A percentile compares a stretch with the other conserved stretches of the same genome.
These are phyloP conservation scores for Logfia minima DNA, from an alignment of 129 eudicot species.

Conservation along the genomic window DNA sequence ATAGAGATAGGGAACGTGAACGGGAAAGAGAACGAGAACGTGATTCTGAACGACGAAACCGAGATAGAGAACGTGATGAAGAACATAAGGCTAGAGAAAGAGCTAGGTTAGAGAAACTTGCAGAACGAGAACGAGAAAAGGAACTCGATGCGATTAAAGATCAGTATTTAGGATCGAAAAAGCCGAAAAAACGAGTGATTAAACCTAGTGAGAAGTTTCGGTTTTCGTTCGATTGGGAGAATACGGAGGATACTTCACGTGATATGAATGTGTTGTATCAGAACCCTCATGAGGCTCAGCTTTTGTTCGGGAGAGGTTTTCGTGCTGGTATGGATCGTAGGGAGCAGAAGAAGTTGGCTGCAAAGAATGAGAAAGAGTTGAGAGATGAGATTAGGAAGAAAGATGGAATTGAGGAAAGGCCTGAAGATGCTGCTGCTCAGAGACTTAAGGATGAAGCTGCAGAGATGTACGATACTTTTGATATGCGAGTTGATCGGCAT, in stretches of 20 bases:
- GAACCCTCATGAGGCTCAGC: constrained; percentile 58
- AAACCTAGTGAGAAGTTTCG: constrained; percentile 68
- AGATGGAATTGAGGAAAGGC: constrained; percentile 54
- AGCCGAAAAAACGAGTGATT: constrained; percentile 58
- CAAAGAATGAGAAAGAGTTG: constrained; percentile 54
- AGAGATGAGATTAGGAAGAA: constrained; percentile 58
- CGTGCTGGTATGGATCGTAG: constrained; percentile 62
- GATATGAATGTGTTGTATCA: constrained; percentile 58
- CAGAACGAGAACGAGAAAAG: constrained; percentile 53
- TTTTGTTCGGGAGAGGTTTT: constrained; percentile 60
- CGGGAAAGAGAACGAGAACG: constrained; percentile 45
- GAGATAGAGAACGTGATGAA: constrained; percentile 50
- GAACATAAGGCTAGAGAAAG: constrained; percentile 46
- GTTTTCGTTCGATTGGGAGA: constrained; percentile 66
- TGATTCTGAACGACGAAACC: constrained; percentile 41
- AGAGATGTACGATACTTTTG: constrained; percentile 46
- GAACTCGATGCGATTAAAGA: constrained; percentile 59
- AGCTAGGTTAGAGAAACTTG: constrained; percentile 40
- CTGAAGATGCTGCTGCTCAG: constrained; percentile 56
- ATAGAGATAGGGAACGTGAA: constrained; percentile 42
- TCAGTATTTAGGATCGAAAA: constrained; percentile 54
- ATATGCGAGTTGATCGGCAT: constrained; percentile 61
- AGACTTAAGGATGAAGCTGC: constrained; percentile 56
- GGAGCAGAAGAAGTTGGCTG: constrained; percentile 65
- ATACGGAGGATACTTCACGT: constrained; percentile 59